Percentiles rank a stretch among this genome's conserved stretches.
phyloP scores from a whole-genome alignment of 2,329 filamentous ascomycete species.

The Lachnellula hyalina region DNA sequence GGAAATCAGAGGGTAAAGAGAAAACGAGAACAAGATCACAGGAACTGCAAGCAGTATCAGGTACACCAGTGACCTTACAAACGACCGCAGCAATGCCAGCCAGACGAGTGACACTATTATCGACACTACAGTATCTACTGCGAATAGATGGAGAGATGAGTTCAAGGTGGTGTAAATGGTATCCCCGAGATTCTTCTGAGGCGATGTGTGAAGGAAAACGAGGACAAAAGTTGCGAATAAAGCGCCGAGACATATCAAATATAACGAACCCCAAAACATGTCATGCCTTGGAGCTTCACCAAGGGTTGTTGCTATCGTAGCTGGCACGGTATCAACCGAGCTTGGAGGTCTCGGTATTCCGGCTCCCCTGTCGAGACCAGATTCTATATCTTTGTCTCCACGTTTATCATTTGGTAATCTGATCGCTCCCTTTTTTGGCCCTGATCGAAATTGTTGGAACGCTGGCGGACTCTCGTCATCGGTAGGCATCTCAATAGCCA shows the following conservation, averaged over 20 bases:
- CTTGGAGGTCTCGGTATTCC: conserved; percentile 25
- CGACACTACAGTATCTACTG: conserved; percentile 86
- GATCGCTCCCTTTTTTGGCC: conserved; percentile 26
- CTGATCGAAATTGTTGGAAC: conserved; percentile 51
- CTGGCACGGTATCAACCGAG: conserved; percentile 42
- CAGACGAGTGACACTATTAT: conserved; percentile 83
- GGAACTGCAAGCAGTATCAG: conserved; percentile 80
- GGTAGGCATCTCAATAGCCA: conserved; percentile 48
- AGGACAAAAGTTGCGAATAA: conserved; percentile 86
- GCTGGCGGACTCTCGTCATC: conserved; percentile 51
- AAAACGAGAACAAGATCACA: conserved; percentile 80
- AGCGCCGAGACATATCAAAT: conserved; percentile 75
- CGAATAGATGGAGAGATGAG: conserved; percentile 82
- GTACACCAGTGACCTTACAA: conserved; percentile 77
- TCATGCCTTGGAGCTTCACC: conserved; percentile 77
- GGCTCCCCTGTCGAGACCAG: conserved; percentile 10
- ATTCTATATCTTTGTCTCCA: conserved; percentile 24
- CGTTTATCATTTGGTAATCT: conserved; percentile 24
- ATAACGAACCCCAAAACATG: conserved; percentile 86
- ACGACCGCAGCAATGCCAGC: conserved; percentile 83
- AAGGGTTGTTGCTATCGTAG: conserved; percentile 51
- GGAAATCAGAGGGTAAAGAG: conserved; percentile 82
- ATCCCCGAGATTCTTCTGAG: conserved; percentile 71
- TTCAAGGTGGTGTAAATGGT: conserved; percentile 89
- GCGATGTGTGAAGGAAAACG: conserved; percentile 83